Evolutionary conservation across 345 rosid genomes (phyloP).

Genomic region (Diplotaxis tenuifolia): DNA sequence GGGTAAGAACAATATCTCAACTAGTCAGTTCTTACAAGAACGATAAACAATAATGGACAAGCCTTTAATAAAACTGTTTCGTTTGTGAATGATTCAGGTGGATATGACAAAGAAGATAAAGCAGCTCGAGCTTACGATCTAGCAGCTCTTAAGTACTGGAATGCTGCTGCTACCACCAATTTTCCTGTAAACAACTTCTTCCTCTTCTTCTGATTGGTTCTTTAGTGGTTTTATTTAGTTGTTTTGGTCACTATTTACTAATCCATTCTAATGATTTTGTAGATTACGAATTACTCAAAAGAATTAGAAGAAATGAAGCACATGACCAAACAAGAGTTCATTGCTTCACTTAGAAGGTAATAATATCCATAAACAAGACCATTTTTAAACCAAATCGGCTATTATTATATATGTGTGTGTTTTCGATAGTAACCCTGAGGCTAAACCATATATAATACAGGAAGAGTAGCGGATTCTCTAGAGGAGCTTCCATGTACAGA

Average conservation of each 20-base stretch:
- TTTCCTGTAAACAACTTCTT: slow-evolving; percentile 56
- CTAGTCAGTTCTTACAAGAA: neutral
- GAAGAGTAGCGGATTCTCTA: slow-evolving; percentile 96
- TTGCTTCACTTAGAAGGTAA: slow-evolving; percentile 90
- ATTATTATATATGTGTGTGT: neutral
- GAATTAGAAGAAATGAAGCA: slow-evolving; percentile 91
- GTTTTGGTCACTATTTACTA: slow-evolving; percentile 1
- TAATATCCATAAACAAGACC: slow-evolving; percentile 9
- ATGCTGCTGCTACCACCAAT: slow-evolving; percentile 85
- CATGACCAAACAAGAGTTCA: slow-evolving; percentile 89
- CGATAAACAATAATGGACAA: neutral
- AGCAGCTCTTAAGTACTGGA: slow-evolving; percentile 97
- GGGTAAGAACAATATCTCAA: slow-evolving; percentile 49
- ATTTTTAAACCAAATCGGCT: no score
- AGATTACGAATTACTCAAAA: slow-evolving; percentile 67
- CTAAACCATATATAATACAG: slow-evolving; percentile 35
- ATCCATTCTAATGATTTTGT: neutral
- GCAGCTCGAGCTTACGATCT: slow-evolving; percentile 95
- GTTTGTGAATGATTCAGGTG: slow-evolving; percentile 53
- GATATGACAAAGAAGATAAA: slow-evolving; percentile 97
- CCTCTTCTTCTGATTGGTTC: neutral
- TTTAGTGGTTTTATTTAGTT: neutral
- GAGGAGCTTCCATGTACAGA: slow-evolving; percentile 96
- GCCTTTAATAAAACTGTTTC: neutral
- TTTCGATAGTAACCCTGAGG: neutral